Evolutionary conservation across 805 yeast species (phyloP).

Genomic region (Hanseniaspora nectarophila): DNA sequence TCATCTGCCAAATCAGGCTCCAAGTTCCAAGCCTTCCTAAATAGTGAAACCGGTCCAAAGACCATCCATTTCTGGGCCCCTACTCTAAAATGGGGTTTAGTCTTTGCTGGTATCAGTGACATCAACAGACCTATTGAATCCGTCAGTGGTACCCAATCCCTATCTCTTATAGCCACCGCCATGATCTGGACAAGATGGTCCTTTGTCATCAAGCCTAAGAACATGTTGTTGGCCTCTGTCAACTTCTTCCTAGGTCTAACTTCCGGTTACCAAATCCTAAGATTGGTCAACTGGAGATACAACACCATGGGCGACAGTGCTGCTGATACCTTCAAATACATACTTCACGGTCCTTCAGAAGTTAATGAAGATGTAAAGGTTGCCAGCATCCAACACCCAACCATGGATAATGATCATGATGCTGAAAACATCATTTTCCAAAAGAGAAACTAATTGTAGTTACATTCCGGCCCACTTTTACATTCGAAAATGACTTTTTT

Average conservation of each 20-base stretch:
- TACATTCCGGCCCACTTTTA: no score
- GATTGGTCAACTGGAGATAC: conserved; percentile 59
- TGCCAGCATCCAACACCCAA: conserved; percentile 10
- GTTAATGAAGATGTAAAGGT: background rate
- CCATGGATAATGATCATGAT: conserved; percentile 3
- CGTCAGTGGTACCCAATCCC: conserved; percentile 58
- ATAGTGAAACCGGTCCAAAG: conserved; percentile 86
- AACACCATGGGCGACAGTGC: conserved; percentile 47
- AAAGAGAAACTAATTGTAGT: conserved; percentile 9
- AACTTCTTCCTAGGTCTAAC: conserved; percentile 87
- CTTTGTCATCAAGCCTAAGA: conserved; percentile 79
- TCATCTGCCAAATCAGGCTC: conserved; percentile 20
- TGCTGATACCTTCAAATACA: conserved; percentile 44
- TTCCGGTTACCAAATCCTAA: conserved; percentile 68
- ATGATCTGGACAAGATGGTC: conserved; percentile 98
- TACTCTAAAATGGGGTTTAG: conserved; percentile 71
- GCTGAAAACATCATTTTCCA: conserved; percentile 3
- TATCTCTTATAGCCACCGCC: conserved; percentile 80
- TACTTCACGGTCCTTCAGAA: conserved; percentile 36
- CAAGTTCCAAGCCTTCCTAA: conserved; percentile 57
- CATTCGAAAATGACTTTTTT: no score
- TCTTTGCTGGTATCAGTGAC: conserved; percentile 82
- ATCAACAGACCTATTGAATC: conserved; percentile 82
- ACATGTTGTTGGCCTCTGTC: conserved; percentile 76
- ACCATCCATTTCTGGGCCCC: conserved; percentile 97